Conservation (phyloP, 352 stramenopile species). For the Globisporangium alternatum region DNA sequence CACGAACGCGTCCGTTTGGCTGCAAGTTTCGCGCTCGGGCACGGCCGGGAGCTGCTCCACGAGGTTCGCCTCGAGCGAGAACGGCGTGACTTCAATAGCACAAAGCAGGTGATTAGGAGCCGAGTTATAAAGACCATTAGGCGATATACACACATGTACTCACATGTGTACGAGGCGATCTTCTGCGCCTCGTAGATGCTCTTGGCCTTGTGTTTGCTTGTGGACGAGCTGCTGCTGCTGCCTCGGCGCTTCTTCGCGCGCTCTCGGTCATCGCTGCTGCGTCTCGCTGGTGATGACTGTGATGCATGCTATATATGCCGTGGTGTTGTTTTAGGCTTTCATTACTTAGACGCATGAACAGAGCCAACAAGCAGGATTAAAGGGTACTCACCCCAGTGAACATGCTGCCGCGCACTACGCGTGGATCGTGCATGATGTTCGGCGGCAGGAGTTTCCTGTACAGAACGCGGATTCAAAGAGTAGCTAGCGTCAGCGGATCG, state of each 20-base stretch:
- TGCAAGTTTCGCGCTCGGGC: conserved; percentile 41
- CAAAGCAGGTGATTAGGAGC: not conserved
- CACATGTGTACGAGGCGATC: conserved; percentile 37
- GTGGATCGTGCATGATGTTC: conserved; percentile 80
- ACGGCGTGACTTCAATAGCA: conserved; percentile 35
- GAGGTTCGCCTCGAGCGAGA: conserved; percentile 58
- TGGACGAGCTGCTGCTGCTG: not conserved
- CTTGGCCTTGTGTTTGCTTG: conserved; percentile 25
- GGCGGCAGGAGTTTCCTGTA: conserved; percentile 29
- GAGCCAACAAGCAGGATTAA: too few relatives aligned
- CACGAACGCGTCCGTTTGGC: conserved; percentile 71
- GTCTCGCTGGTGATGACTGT: conserved; percentile 15
- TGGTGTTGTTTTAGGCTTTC: not conserved
- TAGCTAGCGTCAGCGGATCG: not conserved
- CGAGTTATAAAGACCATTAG: not conserved
- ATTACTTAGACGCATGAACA: too few relatives aligned
- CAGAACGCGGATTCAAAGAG: not conserved
- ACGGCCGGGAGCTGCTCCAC: conserved; percentile 48
- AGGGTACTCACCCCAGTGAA: conserved; percentile 43
- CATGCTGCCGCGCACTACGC: conserved; percentile 57
- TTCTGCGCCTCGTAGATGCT: conserved; percentile 35
- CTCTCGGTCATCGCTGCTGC: conserved; percentile 24
- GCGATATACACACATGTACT: not conserved
- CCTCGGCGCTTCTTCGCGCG: conserved; percentile 34
- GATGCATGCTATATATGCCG: not conserved